Evolutionary conservation across 805 yeast species (phyloP).

Genomic region (Candida caryicola): DNA sequence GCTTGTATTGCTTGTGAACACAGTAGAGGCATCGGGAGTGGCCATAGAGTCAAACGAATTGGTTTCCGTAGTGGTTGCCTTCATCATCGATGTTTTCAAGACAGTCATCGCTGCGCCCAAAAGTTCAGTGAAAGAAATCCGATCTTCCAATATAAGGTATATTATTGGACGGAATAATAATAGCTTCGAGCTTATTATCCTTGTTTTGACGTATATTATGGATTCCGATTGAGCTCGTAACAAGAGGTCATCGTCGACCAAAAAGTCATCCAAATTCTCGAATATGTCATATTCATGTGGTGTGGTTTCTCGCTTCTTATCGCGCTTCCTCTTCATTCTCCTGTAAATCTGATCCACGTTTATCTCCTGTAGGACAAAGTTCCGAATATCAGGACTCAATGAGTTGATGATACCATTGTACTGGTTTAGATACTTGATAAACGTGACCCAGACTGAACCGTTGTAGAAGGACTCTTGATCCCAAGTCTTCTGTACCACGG

Average conservation of each 20-base stretch:
- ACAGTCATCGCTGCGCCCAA: slow-evolving; percentile 24
- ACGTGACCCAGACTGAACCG: slow-evolving; percentile 22
- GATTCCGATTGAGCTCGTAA: slow-evolving; percentile 35
- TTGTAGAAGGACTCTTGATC: slow-evolving; percentile 21
- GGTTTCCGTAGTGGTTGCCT: neutral
- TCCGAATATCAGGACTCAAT: slow-evolving; percentile 31
- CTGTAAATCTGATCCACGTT: slow-evolving; percentile 29
- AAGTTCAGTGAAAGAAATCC: slow-evolving; percentile 25
- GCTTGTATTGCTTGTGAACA: slow-evolving; percentile 2
- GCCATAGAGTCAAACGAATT: slow-evolving; percentile 11
- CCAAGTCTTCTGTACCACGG: slow-evolving; percentile 17
- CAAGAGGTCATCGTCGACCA: slow-evolving; percentile 32
- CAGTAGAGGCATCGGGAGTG: slow-evolving; percentile 3
- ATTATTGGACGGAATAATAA: slow-evolving; percentile 33
- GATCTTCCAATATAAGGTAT: slow-evolving; percentile 31
- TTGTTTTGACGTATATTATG: slow-evolving; percentile 37
- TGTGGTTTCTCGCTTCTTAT: slow-evolving; percentile 11
- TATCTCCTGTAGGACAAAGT: slow-evolving; percentile 30
- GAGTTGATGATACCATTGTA: slow-evolving; percentile 38
- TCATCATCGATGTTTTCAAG: slow-evolving; percentile 3
- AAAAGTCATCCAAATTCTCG: slow-evolving; percentile 32
- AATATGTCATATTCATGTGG: slow-evolving; percentile 12
- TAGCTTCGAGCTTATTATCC: slow-evolving; percentile 33
- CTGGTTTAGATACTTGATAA: slow-evolving; percentile 34
- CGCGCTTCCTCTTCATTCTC: slow-evolving; percentile 23